Evolutionary conservation across 768 basidiomycete genomes (phyloP), one percentile per base, ranked within the genome.

Genomic region (Megacollybia marginata): DNA sequence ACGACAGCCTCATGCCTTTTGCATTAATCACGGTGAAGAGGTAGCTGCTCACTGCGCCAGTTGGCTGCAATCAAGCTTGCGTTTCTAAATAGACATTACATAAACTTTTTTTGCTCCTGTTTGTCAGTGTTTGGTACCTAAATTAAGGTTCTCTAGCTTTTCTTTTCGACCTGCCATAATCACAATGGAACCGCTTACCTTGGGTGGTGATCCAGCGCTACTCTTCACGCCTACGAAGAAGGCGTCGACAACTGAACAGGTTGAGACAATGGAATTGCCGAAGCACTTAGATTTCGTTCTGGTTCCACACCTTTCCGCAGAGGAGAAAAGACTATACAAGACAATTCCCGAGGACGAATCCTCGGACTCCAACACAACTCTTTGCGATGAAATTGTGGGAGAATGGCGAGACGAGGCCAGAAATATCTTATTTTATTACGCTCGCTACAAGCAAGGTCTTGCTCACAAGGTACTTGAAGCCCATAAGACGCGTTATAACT

Each of bases 1-100:
- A 4, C 63, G 62, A 5, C 58, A 66, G 6, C 83, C 82, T 2
- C 88, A 89, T 60, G 79, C 82, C 13, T 89, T 88, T 60, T 87
- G 82, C 59, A 79, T 90, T 46, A 78, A 83, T 87, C 78, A 85
- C 54, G 65, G 77, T 13, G 69, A 76, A 44, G 55, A 68, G 19
- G 53, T 84, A 2, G 80, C 76, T 32, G 53, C 58, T 18, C 73
- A 77, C 38, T 83, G 81, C 54, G 58, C 60, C 31, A 42, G 59
- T 18, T 80, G 78, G 78, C 62, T 79, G 42, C n/a, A n/a, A n/a
- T n/a, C n/a, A n/a, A n/a, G n/a, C n/a, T n/a, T n/a, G n/a, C n/a
- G n/a, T n/a, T n/a, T n/a, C n/a, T n/a, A n/a, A n/a, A n/a, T n/a
- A n/a, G n/a, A n/a, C n/a, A 19, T 40, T 19, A 19, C 38, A 40